A percentile compares a stretch with the other conserved stretches of the same genome.
These are phyloP conservation scores for Cylindrotheca fusiformis DNA, from an alignment of 108 stramenopile genomes.

Conservation along the genomic window DNA sequence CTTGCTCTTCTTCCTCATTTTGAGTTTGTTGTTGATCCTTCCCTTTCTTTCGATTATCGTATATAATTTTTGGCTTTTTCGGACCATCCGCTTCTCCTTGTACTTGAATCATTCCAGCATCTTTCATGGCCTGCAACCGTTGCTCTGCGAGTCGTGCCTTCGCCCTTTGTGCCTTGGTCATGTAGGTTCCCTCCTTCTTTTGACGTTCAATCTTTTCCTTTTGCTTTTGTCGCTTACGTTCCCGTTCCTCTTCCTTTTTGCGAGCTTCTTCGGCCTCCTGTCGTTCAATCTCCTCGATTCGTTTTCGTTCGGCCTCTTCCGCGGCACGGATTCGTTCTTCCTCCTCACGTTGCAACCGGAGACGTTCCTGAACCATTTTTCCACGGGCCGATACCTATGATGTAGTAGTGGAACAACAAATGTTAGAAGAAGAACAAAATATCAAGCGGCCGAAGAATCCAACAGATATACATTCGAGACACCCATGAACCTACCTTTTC, in stretches of 20 bases:
- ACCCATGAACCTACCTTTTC: conserved; percentile 35
- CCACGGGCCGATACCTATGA: conserved; percentile 72
- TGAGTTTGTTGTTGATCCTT: conserved; percentile 23
- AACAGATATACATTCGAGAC: neutral
- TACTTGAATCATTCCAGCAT: conserved; percentile 77
- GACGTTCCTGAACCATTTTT: conserved; percentile 80
- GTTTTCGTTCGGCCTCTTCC: conserved; percentile 77
- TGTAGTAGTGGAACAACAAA: no score
- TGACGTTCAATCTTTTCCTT: conserved; percentile 89
- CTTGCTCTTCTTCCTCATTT: conserved; percentile 45
- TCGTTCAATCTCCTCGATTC: conserved; percentile 75
- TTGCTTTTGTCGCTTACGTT: conserved; percentile 78
- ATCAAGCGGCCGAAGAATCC: neutral
- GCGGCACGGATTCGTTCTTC: conserved; percentile 65
- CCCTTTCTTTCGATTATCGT: conserved; percentile 46
- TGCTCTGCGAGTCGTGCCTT: conserved; percentile 74
- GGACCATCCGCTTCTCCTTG: conserved; percentile 33
- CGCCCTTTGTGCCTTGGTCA: conserved; percentile 87
- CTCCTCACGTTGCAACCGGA: conserved; percentile 85
- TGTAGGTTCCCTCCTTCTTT: conserved; percentile 88
- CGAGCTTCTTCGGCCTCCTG: conserved; percentile 66
- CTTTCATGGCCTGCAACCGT: conserved; percentile 78
- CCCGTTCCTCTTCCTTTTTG: conserved; percentile 64
- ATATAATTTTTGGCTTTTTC: conserved; percentile 46
- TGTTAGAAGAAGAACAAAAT: neutral